Evolutionary conservation across 129 eudicot genomes (phyloP).

Genomic region (Artemisia argyi): DNA sequence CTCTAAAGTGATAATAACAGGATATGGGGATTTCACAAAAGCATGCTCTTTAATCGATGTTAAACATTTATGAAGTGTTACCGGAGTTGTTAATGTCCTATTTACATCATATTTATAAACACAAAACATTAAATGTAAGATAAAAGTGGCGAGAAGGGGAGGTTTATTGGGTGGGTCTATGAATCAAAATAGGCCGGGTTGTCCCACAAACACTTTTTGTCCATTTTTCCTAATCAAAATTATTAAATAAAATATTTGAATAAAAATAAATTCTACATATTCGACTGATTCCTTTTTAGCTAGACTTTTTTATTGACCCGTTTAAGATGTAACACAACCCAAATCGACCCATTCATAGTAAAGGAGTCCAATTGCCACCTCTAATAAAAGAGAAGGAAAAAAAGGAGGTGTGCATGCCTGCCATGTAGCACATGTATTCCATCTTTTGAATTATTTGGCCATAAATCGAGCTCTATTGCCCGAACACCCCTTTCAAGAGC

Average conservation of each 20-base stretch:
- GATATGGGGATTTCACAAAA: slow-evolving; percentile 74
- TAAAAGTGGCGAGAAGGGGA: not conserved
- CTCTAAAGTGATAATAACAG: slow-evolving; percentile 84
- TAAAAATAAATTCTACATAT: not conserved
- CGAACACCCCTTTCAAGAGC: slow-evolving; percentile 93
- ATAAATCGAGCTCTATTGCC: slow-evolving; percentile 92
- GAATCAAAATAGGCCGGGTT: not conserved
- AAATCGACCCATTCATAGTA: not conserved
- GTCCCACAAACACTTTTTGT: slow-evolving; percentile 10
- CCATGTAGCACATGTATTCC: slow-evolving; percentile 92
- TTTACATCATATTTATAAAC: slow-evolving; percentile 11
- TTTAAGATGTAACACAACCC: slow-evolving; percentile 8
- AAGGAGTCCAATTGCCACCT: not conserved
- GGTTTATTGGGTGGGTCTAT: not conserved
- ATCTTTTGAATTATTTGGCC: slow-evolving; percentile 87
- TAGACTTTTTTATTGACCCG: not conserved
- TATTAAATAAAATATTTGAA: too few species aligned
- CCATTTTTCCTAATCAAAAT: not conserved
- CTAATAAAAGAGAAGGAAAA: not conserved
- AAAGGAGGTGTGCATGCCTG: slow-evolving; percentile 42
- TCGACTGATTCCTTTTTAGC: not conserved
- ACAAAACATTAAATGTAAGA: slow-evolving; percentile 9
- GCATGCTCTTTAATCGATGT: slow-evolving; percentile 79
- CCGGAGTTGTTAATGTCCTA: slow-evolving; percentile 89
- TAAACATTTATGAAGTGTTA: slow-evolving; percentile 67